phyloP scores from a whole-genome alignment of 2,329 filamentous ascomycete species.

The Bipolaris cookei region DNA sequence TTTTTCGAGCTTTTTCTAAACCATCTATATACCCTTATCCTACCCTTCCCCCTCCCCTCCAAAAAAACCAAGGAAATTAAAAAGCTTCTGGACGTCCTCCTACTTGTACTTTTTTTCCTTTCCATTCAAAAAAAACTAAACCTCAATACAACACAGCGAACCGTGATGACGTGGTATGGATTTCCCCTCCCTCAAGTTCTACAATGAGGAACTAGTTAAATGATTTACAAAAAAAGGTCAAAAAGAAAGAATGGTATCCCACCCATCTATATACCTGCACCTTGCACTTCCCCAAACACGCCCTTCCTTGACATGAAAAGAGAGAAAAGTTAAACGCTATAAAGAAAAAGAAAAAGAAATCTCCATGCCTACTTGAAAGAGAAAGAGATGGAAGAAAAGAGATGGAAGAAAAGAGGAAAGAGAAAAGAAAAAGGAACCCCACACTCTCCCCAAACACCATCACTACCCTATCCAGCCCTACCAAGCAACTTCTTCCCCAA shows the following conservation, averaged over 20 bases:
- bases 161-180: no score
- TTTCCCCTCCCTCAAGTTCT: not conserved
- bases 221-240: not conserved
- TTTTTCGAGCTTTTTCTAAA: no score
- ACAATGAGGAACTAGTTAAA: not conserved
- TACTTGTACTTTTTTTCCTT: no score
- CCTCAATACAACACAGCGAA: no score
- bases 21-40: not conserved
- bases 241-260: not conserved
- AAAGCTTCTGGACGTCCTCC: no score
- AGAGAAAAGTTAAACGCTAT: not conserved
- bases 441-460: no score
- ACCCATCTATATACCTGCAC: not conserved
- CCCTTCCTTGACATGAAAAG: not conserved
- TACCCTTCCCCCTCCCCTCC: not conserved
- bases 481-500: conserved; percentile 27
- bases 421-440: not conserved
- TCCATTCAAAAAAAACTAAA: no score
- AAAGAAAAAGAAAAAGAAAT: not conserved
- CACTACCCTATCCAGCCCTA: conserved; percentile 12
- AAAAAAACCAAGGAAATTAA: no score
- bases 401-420: not conserved
- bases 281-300: no score
- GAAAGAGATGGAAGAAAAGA: not conserved
- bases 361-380: not conserved